A percentile compares a stretch with the other conserved stretches of the same genome.
These are phyloP conservation scores for Aspergillus saccharolyticus DNA, from an alignment of 495 filamentous ascomycete species.

Conservation along the genomic window DNA sequence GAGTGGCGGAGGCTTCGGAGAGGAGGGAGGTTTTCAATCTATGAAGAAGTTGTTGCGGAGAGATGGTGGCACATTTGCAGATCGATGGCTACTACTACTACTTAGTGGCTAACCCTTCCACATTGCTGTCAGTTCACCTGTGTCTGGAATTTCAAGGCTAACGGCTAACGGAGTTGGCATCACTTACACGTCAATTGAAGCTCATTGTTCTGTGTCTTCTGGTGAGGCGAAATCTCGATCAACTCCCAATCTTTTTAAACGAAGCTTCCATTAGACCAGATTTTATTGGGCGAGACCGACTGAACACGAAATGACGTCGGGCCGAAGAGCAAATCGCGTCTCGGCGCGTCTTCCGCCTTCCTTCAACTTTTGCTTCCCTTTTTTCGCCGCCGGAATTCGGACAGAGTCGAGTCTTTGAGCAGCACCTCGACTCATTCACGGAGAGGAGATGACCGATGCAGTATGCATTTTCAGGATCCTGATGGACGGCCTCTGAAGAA, in stretches of 20 bases:
- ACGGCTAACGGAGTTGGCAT: too few relatives aligned
- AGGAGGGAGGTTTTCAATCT: not conserved
- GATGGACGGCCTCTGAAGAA: constrained; percentile 70
- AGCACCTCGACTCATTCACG: too few relatives aligned
- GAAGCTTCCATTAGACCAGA: not conserved
- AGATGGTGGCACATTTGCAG: not conserved
- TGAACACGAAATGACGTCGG: constrained; percentile 32
- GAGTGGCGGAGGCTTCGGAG: constrained; percentile 1
- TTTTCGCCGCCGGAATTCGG: too few relatives aligned
- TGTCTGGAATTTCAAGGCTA: not conserved
- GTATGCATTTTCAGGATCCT: constrained; percentile 51
- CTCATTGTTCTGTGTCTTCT: not conserved
- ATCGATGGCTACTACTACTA: too few relatives aligned
- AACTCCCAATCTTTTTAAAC: not conserved
- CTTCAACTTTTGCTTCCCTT: not conserved
- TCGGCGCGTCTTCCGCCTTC: constrained; percentile 38
- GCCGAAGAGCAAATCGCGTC: constrained; percentile 27
- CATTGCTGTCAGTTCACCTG: not conserved
- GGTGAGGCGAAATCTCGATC: not conserved
- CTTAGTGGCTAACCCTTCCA: not conserved
- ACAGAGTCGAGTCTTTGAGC: too few relatives aligned
- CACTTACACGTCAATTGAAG: not conserved
- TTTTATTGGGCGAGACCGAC: constrained; percentile 1
- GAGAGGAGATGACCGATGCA: not conserved
- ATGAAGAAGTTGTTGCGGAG: not conserved